Evolutionary conservation across 1,139 yeast genomes (phyloP).

Genomic region (Debaryomyces udenii): DNA sequence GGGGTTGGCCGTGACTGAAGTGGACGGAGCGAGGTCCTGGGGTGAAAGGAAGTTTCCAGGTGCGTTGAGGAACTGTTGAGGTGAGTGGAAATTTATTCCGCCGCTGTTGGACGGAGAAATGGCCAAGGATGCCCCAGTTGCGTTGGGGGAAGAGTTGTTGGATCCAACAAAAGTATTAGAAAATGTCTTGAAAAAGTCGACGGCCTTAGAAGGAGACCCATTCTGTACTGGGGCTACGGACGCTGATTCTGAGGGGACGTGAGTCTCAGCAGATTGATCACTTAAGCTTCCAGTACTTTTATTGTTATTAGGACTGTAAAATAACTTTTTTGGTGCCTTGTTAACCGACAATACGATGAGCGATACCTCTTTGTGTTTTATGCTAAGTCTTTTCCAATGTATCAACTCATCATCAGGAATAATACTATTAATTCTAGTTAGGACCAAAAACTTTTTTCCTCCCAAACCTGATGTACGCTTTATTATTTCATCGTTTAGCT

Average conservation of each 20-base stretch:
- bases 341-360: slow-evolving; percentile 77
- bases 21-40: slow-evolving; percentile 21
- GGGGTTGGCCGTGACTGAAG: slow-evolving; percentile 12
- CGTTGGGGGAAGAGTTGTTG: slow-evolving; percentile 27
- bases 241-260: background rate
- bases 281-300: background rate
- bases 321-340: slow-evolving; percentile 58
- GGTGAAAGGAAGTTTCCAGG: slow-evolving; percentile 43
- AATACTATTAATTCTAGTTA: slow-evolving; percentile 70
- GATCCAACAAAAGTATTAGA: slow-evolving; percentile 21
- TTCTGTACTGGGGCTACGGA: slow-evolving; percentile 7
- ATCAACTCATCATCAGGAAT: slow-evolving; percentile 79
- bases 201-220: slow-evolving; percentile 6
- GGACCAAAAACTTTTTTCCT: slow-evolving; percentile 64
- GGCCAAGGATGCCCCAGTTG: slow-evolving; percentile 30
- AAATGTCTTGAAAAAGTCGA: slow-evolving; percentile 12
- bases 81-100: slow-evolving; percentile 38
- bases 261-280: background rate
- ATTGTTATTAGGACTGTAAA: slow-evolving; percentile 25
- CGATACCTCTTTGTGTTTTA: slow-evolving; percentile 61
- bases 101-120: slow-evolving; percentile 37
- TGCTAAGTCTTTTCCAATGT: slow-evolving; percentile 73
- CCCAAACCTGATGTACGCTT: slow-evolving; percentile 36
- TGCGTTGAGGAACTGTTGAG: slow-evolving; percentile 42
- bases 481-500: slow-evolving; percentile 37